Percentiles rank a stretch among this genome's conserved stretches.
Evolutionary conservation across 176 grass and related monocot genomes (phyloP).

Genomic region (Paspalum notatum): DNA sequence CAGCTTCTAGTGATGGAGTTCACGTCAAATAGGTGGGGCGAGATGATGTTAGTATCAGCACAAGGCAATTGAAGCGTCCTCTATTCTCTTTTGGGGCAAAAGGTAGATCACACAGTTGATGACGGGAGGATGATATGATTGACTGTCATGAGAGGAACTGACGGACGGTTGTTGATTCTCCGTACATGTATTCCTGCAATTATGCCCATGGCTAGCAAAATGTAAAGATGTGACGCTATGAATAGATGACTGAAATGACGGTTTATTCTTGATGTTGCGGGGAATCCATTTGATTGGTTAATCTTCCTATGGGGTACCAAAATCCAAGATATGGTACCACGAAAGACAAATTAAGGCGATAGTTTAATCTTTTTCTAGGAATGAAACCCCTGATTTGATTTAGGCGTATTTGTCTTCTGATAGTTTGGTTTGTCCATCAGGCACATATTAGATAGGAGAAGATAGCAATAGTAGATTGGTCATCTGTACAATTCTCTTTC

Average conservation of each 20-base stretch:
- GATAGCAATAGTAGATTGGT: constrained; percentile 23
- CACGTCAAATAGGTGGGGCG: background rate
- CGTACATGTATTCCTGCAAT: background rate
- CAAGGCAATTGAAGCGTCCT: background rate
- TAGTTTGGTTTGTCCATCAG: background rate
- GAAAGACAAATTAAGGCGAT: background rate
- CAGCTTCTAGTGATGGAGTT: constrained; percentile 1
- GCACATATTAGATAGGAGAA: background rate
- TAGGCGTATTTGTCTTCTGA: background rate
- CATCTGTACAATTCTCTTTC: background rate
- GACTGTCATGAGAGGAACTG: background rate
- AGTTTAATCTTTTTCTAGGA: background rate
- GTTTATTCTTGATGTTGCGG: background rate
- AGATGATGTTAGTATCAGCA: background rate
- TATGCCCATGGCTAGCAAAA: constrained; percentile 11
- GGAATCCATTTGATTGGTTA: background rate
- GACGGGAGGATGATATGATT: background rate
- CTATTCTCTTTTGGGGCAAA: constrained; percentile 2
- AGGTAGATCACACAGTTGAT: background rate
- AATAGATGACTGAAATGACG: constrained; percentile 14
- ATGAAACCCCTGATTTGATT: background rate
- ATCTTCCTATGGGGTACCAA: background rate
- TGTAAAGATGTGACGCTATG: background rate
- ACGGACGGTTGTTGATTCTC: constrained; percentile 16
- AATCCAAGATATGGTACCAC: background rate